Conservation (phyloP, 148 eudicot species). For the Linanthus parryae region DNA sequence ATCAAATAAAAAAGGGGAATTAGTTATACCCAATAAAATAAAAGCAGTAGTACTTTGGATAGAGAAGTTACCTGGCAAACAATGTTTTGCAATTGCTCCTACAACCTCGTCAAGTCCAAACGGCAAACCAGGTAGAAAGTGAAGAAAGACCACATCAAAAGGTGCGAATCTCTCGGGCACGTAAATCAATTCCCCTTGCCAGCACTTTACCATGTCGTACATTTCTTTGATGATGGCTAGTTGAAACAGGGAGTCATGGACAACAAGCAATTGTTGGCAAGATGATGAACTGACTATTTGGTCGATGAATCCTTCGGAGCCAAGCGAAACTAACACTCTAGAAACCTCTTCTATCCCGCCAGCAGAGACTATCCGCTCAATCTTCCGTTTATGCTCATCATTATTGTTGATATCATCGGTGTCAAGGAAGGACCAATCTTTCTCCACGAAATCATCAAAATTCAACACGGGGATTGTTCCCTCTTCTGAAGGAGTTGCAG, state of each 20-base stretch:
- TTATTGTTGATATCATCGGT: conserved; percentile 31
- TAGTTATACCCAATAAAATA: not conserved
- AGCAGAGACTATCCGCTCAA: conserved; percentile 45
- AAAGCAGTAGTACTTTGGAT: no score
- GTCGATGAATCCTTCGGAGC: conserved; percentile 81
- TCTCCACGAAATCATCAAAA: conserved; percentile 65
- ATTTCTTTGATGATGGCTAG: conserved; percentile 77
- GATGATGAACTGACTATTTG: conserved; percentile 44
- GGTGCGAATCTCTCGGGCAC: conserved; percentile 83
- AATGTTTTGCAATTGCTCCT: conserved; percentile 46
- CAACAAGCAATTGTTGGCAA: conserved; percentile 55
- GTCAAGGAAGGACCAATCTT: conserved; percentile 93
- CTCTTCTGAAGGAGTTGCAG: conserved; percentile 36
- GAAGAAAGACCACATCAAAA: conserved; percentile 81
- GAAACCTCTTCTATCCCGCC: conserved; percentile 57
- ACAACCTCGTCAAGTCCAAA: conserved; percentile 64
- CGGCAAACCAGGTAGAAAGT: conserved; percentile 75
- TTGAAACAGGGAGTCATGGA: conserved; percentile 67
- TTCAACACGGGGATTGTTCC: conserved; percentile 51
- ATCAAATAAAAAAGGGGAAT: not conserved
- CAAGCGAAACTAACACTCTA: conserved; percentile 62
- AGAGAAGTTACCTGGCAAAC: conserved; percentile 57
- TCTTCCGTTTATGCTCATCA: conserved; percentile 42
- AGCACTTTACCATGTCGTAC: conserved; percentile 74
- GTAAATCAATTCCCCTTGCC: conserved; percentile 78